A percentile compares a stretch with the other conserved stretches of the same genome.
phyloP scores from a whole-genome alignment of 441 rosid genomes.

The Gossypium lobatum region DNA sequence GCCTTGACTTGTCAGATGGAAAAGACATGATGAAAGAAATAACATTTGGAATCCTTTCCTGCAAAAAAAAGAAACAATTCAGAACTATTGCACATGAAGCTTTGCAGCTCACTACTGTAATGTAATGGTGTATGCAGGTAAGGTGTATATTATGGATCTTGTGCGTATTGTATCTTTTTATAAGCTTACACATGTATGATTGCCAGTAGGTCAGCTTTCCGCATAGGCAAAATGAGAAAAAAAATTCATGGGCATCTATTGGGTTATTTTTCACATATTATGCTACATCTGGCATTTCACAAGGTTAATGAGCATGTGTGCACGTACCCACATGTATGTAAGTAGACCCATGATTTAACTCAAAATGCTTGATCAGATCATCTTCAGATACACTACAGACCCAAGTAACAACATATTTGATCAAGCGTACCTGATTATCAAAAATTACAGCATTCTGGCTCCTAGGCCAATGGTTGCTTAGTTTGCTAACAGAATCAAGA shows the following conservation, averaged over 20 bases:
- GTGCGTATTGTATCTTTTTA: not conserved
- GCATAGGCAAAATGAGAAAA: not conserved
- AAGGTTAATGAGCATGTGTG: not conserved
- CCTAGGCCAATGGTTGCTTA: conserved; percentile 21
- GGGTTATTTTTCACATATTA: not conserved
- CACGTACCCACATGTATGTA: not conserved
- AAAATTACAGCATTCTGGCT: conserved; percentile 37
- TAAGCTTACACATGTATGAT: not conserved
- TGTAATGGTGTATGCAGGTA: not conserved
- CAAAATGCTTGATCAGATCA: not conserved
- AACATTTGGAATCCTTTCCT: conserved; percentile 45
- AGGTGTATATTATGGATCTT: not conserved
- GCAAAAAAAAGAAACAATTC: conserved; percentile 19
- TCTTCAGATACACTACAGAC: not conserved
- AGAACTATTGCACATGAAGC: not conserved
- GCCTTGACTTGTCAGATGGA: conserved; percentile 25
- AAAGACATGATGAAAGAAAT: conserved; percentile 35
- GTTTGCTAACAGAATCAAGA: conserved; percentile 27
- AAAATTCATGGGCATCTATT: not conserved
- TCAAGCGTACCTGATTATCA: conserved; percentile 40
- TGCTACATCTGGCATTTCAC: not conserved
- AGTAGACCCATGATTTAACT: not conserved
- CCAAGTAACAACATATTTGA: not conserved
- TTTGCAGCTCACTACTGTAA: not conserved
- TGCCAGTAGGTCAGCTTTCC: not conserved